phyloP scores from a whole-genome alignment of 345 rosid species.

The Salix caprea region DNA sequence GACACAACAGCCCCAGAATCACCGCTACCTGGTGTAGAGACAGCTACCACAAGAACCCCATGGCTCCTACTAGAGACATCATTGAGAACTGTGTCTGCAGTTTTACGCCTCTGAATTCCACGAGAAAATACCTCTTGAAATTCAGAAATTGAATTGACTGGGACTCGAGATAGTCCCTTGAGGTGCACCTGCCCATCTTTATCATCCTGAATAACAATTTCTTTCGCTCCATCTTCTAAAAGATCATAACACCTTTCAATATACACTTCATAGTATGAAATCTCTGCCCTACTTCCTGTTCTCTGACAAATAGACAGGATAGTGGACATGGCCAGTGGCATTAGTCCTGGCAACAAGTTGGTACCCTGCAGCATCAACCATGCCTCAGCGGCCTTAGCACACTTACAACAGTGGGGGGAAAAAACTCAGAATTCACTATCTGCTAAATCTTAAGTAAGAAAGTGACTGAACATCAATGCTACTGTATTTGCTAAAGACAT shows the following conservation, averaged over 20 bases:
- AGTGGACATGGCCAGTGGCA: conserved; percentile 67
- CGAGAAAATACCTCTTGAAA: conserved; percentile 49
- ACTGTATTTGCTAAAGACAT: too few species aligned
- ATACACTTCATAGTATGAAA: conserved; percentile 89
- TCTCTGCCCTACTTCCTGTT: conserved; percentile 48
- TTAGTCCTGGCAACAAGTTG: conserved; percentile 56
- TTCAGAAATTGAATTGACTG: conserved; percentile 50
- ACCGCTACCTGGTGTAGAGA: conserved; percentile 38
- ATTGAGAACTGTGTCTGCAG: conserved; percentile 77
- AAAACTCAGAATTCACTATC: neutral
- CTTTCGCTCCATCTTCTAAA: conserved; percentile 46
- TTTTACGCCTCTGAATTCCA: conserved; percentile 69
- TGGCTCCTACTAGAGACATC: conserved; percentile 95
- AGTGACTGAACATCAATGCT: too few species aligned
- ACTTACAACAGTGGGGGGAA: neutral
- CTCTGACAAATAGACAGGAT: conserved; percentile 49
- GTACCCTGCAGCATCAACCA: conserved; percentile 52
- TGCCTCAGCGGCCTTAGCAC: neutral
- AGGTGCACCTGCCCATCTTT: conserved; percentile 74
- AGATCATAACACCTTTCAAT: conserved; percentile 93
- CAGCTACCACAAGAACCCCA: conserved; percentile 71
- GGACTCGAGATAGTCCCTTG: conserved; percentile 64
- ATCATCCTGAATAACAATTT: conserved; percentile 62
- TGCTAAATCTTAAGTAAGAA: too few species aligned
- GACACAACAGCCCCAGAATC: conserved; percentile 31